Evolutionary conservation across 495 filamentous ascomycete species (phyloP), one percentile per base, ranked within the genome.

Genomic region (Xylaria longipes): DNA sequence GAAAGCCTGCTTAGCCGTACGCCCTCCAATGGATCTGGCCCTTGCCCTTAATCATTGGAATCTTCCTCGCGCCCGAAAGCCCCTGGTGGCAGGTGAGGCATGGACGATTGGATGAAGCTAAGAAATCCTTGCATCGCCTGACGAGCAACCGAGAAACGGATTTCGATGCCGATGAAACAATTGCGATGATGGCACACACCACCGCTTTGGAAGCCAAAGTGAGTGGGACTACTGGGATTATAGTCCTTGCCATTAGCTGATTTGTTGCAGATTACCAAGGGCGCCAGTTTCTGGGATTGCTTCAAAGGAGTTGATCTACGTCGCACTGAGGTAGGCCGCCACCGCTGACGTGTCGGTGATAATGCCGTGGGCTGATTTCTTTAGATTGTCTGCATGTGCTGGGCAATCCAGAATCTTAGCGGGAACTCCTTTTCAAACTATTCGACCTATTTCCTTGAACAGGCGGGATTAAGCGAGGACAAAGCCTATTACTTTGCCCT

Each of bases 11-110:
- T 74, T 71, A 90, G 77, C 77, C 90, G 0, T 94, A 93, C 72
- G 89, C 89, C 4, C 77, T 94, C 9, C 93, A 96, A 80, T 96
- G 93, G 93, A 91, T 96, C 87, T 96, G 92, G 91, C 92, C 93
- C 0, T 76, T 91, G 5, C 92, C 92, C 3, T 84, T 96, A 7
- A 87, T 92, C 67, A 83, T 93, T 70, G 91, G 90, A 31, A 90
- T 93, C 69, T 84, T 82, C 62, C 86, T 93, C 29, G 91, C 91
- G 0, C 93, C 93, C 4, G 93, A 96, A 79, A 90, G 87, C 1
- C 93, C 93, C 0, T 95, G 91, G 92, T 95, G 93, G 92, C 86
- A 94, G 25, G 91, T 95, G 61, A 88, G 92, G 11, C 91, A 87
- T 74, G 92, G 91, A 6, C 86, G 85, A 39, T 83, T 88, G 20